Evolutionary conservation across 176 grass and related monocot genomes (phyloP).

Genomic region (Pontederia crassipes): DNA sequence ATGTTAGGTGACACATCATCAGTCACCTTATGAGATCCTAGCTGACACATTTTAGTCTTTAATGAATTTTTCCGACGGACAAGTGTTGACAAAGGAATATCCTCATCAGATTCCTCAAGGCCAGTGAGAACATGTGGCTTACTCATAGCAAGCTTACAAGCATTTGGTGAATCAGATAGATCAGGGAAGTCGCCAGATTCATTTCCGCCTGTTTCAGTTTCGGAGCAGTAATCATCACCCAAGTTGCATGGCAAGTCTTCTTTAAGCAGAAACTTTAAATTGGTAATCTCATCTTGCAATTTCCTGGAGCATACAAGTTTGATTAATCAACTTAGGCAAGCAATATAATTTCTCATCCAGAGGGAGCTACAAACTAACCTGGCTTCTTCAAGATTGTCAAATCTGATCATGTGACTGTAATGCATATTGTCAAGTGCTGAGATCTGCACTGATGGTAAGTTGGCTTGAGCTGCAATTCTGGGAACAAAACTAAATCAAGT

Average conservation of each 20-base stretch:
- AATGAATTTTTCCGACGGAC: conserved; percentile 37
- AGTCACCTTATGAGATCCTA: conserved; percentile 22
- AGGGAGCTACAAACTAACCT: conserved; percentile 33
- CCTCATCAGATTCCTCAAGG: conserved; percentile 42
- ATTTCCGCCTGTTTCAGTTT: conserved; percentile 60
- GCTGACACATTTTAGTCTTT: conserved; percentile 34
- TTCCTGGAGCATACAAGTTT: conserved; percentile 34
- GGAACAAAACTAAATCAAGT: conserved; percentile 25
- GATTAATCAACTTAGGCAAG: neutral
- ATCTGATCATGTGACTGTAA: conserved; percentile 85
- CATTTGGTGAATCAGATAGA: conserved; percentile 11
- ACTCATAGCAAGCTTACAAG: conserved; percentile 20
- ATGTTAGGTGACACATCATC: conserved; percentile 21
- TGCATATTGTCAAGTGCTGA: conserved; percentile 92
- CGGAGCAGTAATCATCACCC: conserved; percentile 63
- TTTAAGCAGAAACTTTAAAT: conserved; percentile 51
- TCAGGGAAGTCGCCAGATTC: conserved; percentile 28
- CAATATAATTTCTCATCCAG: neutral
- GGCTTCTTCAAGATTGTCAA: conserved; percentile 68
- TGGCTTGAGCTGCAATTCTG: conserved; percentile 78
- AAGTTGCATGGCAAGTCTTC: conserved; percentile 30
- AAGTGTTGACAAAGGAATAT: conserved; percentile 51
- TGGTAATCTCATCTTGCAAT: conserved; percentile 50
- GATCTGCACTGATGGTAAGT: conserved; percentile 45
- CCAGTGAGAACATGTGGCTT: neutral